Evolutionary conservation across 2,329 filamentous ascomycete genomes (phyloP), one percentile per base, ranked within the genome.

Genomic region (Nothopassalora personata): DNA sequence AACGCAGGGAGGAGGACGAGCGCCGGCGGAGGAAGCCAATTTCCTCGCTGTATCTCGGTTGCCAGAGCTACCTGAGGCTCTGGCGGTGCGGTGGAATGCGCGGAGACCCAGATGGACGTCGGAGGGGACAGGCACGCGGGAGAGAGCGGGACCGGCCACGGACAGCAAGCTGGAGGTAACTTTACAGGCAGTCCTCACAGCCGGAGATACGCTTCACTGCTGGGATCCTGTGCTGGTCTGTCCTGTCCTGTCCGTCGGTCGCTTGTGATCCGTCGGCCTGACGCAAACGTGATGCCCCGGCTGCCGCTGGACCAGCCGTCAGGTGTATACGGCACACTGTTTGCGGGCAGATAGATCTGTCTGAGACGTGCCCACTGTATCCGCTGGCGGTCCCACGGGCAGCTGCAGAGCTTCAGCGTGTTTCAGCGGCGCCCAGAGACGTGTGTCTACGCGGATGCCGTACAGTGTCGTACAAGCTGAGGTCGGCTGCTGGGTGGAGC

Each of bases 21-120:
- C n/a, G 13, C n/a, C 53, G 51, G 58, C 52, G 56, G 49, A 46
- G 57, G 57, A 58, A 46, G 62, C 64, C 64, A 64, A 64, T 59
- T 52, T 66, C 46, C 54, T 61, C 43, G 45, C 43, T 39, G 52
- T 49, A 54, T 43, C 39, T 43, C 39, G 18, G 39, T 43, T 43
- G 39, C 39, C 39, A 43, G 39, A 43, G 39, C 13, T 43, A n/a
- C 13, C 39, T 4, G 34, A 36, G 10, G 4, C 34, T 47, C 18
- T 56, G 45, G 52, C 13, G 13, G 36, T 51, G 54, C n/a, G 61
- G 52, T 53, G 56, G 54, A 61, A 57, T 61, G 59, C 46, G 55
- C 30, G 43, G 47, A 51, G 36, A 36, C 3, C 45, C 8, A 36
- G 52, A 46, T 18, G 53, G 50, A 23, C 53, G 58, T 48, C 48